These are phyloP conservation scores for Gigaspora rosea DNA, from an alignment of 192 early-diverging fungal species.

Conservation along the genomic window DNA sequence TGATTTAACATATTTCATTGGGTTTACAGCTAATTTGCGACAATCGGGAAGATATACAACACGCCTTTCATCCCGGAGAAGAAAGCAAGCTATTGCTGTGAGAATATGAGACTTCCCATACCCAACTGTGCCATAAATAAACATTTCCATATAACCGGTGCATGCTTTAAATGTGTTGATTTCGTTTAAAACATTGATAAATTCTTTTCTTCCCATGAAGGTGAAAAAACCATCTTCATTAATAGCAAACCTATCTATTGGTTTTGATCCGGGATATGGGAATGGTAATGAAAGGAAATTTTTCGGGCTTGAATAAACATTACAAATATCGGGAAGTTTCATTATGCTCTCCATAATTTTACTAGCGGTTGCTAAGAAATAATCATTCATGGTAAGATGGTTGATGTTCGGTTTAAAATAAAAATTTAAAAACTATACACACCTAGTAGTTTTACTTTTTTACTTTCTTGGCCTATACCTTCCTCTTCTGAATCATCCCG, in stretches of 20 bases:
- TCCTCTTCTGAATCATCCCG: too few relatives aligned
- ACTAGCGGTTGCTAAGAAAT: neutral
- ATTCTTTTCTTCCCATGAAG: conserved; percentile 25
- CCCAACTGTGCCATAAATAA: conserved; percentile 12
- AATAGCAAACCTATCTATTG: conserved; percentile 11
- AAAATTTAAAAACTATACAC: too few relatives aligned
- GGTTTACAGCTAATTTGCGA: neutral
- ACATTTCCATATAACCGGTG: conserved; percentile 10
- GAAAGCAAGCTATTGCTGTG: conserved; percentile 26
- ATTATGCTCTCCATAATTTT: conserved; percentile 2
- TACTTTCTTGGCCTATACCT: too few relatives aligned
- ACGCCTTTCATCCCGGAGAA: neutral
- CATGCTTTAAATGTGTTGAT: neutral
- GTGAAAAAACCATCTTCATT: neutral
- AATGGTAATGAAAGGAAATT: conserved; percentile 14
- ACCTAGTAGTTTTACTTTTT: too few relatives aligned
- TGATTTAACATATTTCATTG: conserved; percentile 3
- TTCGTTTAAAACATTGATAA: neutral
- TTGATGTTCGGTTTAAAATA: too few relatives aligned
- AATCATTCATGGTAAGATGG: too few relatives aligned
- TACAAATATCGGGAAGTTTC: neutral
- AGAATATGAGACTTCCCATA: conserved; percentile 26
- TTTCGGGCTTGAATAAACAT: neutral
- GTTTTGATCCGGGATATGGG: neutral
- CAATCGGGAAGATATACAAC: conserved; percentile 30